Base-by-base conservation (phyloP, 2,329 filamentous ascomycete species). In the Penicillium hordei region DNA sequence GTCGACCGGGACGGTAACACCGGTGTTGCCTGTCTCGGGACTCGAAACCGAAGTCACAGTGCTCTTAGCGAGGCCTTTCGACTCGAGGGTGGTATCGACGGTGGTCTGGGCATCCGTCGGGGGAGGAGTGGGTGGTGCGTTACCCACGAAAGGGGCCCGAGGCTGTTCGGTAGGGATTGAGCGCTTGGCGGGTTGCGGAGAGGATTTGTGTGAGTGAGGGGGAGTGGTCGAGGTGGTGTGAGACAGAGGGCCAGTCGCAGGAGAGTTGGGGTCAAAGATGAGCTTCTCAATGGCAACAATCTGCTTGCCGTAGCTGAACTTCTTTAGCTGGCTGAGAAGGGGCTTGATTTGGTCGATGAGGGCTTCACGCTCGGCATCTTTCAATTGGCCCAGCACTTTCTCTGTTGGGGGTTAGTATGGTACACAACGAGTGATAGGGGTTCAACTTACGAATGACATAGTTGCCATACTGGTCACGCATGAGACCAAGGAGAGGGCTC, bases 381-480 rank as follows among this genome's bases (percentile, higher is more conserved):
- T 79, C 4, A 91, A 79, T 62, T 83, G 78, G 8, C 78, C 81
- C 34, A 96, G 80, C 5, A 97, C 82, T 78, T 93, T 96, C 78
- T 97, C 91, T 95, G 70, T 33, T 57, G 23, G 9, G 21, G 13
- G 60, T 75, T 58, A 72, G 72, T 71, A 61, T 19, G 34, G 31
- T 13, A 48, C 6, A 17, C 19, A 17, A 27, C 55, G 33, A 34
- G 33, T 17, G n/a, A 23, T 38, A 43, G 12, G 23, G 23, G n/a
- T 27, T 9, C 1, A 6, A 86, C 91, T 86, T 85, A 96, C 92
- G 93, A 60, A 97, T 89, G 6, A 97, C 93, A 72, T 97, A 99
- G 74, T 99, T 99, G 59, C 91, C 94, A 72, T 88, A 97, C 63
- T 91, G 89, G 71, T 99, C 93, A 63, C 88, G 90, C 82, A 97